Conservation (phyloP, 306 rosid genomes). For the Ammopiptanthus mongolicus region DNA sequence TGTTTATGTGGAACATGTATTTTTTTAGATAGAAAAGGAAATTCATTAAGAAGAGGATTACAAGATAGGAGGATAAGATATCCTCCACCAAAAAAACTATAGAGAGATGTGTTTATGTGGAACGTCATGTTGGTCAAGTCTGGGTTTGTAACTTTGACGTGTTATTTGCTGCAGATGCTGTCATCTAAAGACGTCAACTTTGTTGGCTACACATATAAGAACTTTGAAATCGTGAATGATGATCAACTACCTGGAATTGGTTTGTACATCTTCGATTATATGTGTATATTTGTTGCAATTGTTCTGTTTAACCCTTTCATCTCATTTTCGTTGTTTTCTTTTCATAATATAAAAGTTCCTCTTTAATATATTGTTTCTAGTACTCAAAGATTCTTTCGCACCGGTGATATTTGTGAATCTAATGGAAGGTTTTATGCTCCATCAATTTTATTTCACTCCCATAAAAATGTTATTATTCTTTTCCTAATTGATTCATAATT, state of each 20-base stretch:
- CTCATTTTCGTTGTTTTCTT: background rate
- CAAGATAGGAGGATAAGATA: too few relatives aligned
- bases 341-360: background rate
- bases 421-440: background rate
- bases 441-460: background rate
- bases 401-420: slow-evolving; percentile 2
- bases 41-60: too few relatives aligned
- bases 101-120: background rate
- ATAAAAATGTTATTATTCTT: background rate
- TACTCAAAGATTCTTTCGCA: background rate
- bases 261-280: slow-evolving; percentile 24
- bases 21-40: too few relatives aligned
- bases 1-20: background rate
- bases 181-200: slow-evolving; percentile 91
- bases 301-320: background rate
- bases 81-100: too few relatives aligned
- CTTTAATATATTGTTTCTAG: background rate
- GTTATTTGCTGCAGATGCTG: slow-evolving; percentile 70
- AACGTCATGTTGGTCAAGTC: slow-evolving; percentile 9
- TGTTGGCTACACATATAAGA: slow-evolving; percentile 94
- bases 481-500: slow-evolving; percentile 2
- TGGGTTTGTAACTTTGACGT: slow-evolving; percentile 28
- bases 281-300: slow-evolving; percentile 16
- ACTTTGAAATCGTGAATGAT: slow-evolving; percentile 86
- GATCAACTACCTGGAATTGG: slow-evolving; percentile 89